These are phyloP conservation scores for Sporodiniella umbellata DNA, from an alignment of 371 early-diverging fungal species.

Conservation along the genomic window DNA sequence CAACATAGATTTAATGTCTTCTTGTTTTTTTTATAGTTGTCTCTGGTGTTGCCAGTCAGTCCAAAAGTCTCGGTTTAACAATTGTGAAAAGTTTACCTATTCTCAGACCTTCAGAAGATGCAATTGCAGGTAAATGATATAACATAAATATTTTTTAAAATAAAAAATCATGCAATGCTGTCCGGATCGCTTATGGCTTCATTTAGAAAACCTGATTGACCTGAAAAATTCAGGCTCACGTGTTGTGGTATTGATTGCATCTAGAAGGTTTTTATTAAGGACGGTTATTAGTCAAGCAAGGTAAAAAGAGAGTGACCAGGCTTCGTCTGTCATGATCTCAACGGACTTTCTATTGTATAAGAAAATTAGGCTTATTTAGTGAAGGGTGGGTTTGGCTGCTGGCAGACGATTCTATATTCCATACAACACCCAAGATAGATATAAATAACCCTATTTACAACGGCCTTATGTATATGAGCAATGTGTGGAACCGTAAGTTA, in stretches of 20 bases:
- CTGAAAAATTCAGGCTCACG: neutral
- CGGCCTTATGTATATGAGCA: conserved; percentile 48
- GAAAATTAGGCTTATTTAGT: conserved; percentile 28
- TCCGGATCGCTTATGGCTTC: too few relatives aligned
- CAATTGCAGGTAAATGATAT: too few relatives aligned
- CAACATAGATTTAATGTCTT: neutral
- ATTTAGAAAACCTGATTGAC: neutral
- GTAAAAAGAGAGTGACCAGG: conserved; percentile 11
- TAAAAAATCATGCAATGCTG: too few relatives aligned
- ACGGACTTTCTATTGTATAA: conserved; percentile 2
- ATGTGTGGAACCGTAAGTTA: conserved; percentile 39
- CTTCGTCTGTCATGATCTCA: neutral
- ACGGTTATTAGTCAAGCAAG: conserved; percentile 24
- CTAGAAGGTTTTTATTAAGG: neutral
- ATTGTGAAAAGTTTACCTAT: too few relatives aligned
- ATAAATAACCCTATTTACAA: conserved; percentile 22
- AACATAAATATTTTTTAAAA: too few relatives aligned
- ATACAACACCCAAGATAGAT: neutral
- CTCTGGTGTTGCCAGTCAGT: too few relatives aligned
- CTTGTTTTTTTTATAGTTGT: too few relatives aligned
- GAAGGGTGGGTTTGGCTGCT: conserved; percentile 46
- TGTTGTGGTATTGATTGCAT: neutral
- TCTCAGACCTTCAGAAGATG: too few relatives aligned
- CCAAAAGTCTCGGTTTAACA: too few relatives aligned
- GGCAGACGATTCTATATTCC: conserved; percentile 25